These are phyloP conservation scores for Camellia japonica DNA, from an alignment of 148 eudicot species.

Conservation along the genomic window DNA sequence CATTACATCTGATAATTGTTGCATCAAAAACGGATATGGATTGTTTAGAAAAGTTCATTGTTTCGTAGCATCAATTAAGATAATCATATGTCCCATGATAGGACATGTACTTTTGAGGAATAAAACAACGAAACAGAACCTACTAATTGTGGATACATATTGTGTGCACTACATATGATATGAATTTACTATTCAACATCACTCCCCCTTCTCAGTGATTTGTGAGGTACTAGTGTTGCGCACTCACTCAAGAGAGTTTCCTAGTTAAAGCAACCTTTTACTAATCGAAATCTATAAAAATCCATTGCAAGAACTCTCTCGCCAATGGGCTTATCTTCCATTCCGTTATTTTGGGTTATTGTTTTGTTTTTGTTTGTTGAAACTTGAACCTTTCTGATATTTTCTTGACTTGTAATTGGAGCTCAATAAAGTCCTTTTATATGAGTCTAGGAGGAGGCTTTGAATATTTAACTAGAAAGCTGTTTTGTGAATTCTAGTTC, in stretches of 20 bases:
- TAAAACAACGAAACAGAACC: too few species aligned
- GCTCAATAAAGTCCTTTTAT: background rate
- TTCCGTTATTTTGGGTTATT: background rate
- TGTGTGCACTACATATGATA: background rate
- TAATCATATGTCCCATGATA: background rate
- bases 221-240: background rate
- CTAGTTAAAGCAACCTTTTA: background rate
- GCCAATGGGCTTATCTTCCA: too few species aligned
- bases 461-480: background rate
- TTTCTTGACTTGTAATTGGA: too few species aligned
- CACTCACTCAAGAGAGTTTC: background rate
- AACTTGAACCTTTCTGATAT: background rate
- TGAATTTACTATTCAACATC: background rate
- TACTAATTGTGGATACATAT: background rate
- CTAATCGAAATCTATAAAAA: background rate
- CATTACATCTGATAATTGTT: too few species aligned
- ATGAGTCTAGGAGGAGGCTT: background rate
- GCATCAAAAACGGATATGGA: background rate
- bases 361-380: background rate
- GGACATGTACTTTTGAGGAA: background rate
- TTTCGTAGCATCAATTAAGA: background rate
- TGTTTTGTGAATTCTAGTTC: background rate
- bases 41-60: background rate
- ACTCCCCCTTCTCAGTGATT: background rate
- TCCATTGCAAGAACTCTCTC: too few species aligned